Evolutionary conservation across 2,329 filamentous ascomycete species (phyloP), one percentile per base, ranked within the genome.

Genomic region (Diaporthe sp.): DNA sequence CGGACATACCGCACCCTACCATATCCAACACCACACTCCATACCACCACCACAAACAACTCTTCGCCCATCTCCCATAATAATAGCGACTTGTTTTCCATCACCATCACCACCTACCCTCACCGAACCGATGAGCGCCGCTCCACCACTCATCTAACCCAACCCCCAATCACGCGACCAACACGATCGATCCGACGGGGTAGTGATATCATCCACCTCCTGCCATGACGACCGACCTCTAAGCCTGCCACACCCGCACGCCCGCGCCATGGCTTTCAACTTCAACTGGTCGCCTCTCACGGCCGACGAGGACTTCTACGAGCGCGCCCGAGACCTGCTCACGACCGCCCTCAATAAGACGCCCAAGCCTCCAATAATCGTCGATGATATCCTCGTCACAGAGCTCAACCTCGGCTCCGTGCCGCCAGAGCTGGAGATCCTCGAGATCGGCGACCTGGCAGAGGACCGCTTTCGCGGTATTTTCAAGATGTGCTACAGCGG

Each of bases 231-330:
- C 62, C 49, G 75, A 78, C 85, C 87, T 87, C 85, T 86, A 85
- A 89, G 65, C 49, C 65, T 70, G 65, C 65, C 65, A 55, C 46
- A 55, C 65, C 65, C 51, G 86, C 86, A 76, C 75, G 72, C 75
- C 75, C 68, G 55, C 73, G 73, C 73, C 60, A 99, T 99, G 97
- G 97, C 97, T 80, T 99, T 99, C 94, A 98, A 98, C 90, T 99
- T 99, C 94, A 98, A 98, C 95, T 99, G 97, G 97, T 98, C 95
- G 91, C 97, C 97, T 83, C 90, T 99, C 79, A 97, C 97, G 87
- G 96, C 96, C 83, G 97, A 98, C 87, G 96, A 95, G 82, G 91
- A 92, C 80, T 97, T 97, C 85, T 96, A 96, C 86, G 92, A 94
- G 83, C 94, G 95, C 80, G 96, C 97, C 71, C 94, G 96, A 84